phyloP scores from a whole-genome alignment of 2,329 filamentous ascomycete genomes.

The Fusarium pininemorale region DNA sequence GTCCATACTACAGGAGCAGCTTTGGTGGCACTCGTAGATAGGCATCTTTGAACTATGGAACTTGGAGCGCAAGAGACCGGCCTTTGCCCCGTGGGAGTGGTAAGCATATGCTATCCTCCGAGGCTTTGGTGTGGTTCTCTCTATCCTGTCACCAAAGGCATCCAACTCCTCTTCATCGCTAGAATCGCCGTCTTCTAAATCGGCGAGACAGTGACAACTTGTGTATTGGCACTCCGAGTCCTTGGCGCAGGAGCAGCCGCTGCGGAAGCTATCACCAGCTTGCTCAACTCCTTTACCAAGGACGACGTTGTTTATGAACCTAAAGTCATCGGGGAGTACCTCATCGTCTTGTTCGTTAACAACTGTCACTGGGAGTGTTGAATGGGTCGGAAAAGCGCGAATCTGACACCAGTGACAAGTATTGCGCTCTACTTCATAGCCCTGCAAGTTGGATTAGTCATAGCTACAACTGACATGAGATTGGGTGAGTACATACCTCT shows the following conservation, averaged over 20 bases:
- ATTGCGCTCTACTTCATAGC: conserved; percentile 50
- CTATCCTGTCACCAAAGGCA: conserved; percentile 38
- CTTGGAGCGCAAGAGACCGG: conserved; percentile 61
- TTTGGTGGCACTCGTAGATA: conserved; percentile 83
- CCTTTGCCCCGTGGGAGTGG: conserved; percentile 61
- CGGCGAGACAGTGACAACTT: conserved; percentile 75
- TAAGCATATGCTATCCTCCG: conserved; percentile 67
- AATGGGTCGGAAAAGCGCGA: conserved; percentile 61
- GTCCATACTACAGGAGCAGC: conserved; percentile 69
- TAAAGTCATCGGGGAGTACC: conserved; percentile 70
- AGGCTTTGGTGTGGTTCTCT: conserved; percentile 32
- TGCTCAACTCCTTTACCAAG: conserved; percentile 68
- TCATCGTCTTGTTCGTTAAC: conserved; percentile 69
- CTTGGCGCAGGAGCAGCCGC: conserved; percentile 73
- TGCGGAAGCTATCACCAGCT: conserved; percentile 69
- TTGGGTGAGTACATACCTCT: conserved; percentile 33
- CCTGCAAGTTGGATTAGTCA: conserved; percentile 37
- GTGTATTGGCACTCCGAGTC: conserved; percentile 73
- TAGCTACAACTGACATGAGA: background rate
- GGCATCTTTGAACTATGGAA: conserved; percentile 65
- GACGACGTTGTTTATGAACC: conserved; percentile 72
- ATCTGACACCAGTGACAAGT: conserved; percentile 72
- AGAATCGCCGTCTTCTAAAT: conserved; percentile 63
- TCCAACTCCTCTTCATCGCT: conserved; percentile 52
- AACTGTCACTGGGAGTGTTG: conserved; percentile 65